Base-by-base conservation (phyloP, 768 basidiomycete genomes). In the Leccinum truebloodii region DNA sequence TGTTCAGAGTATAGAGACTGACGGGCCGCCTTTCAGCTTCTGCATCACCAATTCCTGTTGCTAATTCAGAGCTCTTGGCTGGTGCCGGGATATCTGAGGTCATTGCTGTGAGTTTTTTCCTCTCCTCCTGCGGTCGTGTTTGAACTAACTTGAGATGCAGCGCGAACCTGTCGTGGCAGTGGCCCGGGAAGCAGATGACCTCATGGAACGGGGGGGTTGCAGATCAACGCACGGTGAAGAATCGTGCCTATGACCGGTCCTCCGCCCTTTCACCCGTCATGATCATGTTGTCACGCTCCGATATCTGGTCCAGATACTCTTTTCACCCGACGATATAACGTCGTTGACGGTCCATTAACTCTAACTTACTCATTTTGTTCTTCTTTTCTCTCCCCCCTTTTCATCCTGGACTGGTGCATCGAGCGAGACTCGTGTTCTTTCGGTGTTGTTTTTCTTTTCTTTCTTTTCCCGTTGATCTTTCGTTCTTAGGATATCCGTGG, bases 21-120 rank as follows among this genome's bases (percentile, higher is more conserved):
- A 62, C 6, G 14, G 8, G 39, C 0, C 3, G 13, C 49, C 22
- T 18, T 64, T 32, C 56, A 75, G 73, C 62, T n/a, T 60, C 52
- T 14, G 67, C 73, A 7, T 75, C 73, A 10, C 73, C 73, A 6
- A 22, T 72, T 4, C 70, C 74, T 24, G 53, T 63, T 1, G 62
- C 61, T 13, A 64, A 16, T 10, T 61, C 63, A 28, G 66, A 54
- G 3, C 44, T 46, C 10, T 20, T 46, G 10, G 62, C 49, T n/a
- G 48, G 34, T 48, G 55, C 20, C 4, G 57, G 48, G 12, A 24
- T 1, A 3, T 8, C 50, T 4, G 64, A 63, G 3, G 5, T 75
- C 20, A 4, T 60, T 7, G 60, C 37, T 63, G 72, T 75, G 28
- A 59, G 73, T 57, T 4, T 1, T 34, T 22, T 0, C 9, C 12